Base-by-base conservation (phyloP, 805 yeast species). In the Brettanomyces naardenensis region DNA sequence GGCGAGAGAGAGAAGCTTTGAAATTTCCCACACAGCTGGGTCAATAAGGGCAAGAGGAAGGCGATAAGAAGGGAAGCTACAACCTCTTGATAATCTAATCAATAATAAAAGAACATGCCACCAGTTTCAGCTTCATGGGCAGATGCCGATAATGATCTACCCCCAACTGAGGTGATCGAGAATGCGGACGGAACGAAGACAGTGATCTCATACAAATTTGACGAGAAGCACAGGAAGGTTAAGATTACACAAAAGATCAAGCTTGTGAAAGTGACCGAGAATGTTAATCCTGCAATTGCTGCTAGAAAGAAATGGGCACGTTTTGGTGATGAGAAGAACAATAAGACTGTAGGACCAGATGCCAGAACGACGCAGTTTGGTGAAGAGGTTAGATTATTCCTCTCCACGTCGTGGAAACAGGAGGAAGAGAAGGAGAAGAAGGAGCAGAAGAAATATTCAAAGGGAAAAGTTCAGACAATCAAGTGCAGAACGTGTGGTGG, bases 401-500 rank as follows among this genome's bases (percentile, higher is more conserved):
- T 90, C 49, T 80, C 85, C 40, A 74, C 80, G 37, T 65, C 80
- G 41, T 82, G 89, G 88, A 82, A 80, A 58, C 83, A 80, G 56
- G 69, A 73, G 46, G 89, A 79, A 56, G 78, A 80, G 64, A 79
- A 78, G 56, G 82, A 76, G 58, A 82, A 79, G 59, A 75, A 58
- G 31, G 64, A 65, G 44, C 68, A 66, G 43, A 64, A 65, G 51
- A 67, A 64, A 31, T 39, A 56, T 66, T 40, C 47, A 13, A 46
- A 78, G 62, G 77, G 74, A 54, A 80, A 73, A 56, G 83, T 78
- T 59, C 72, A 56, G 31, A 65, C 68, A 39, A 66, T 66, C 39
- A 64, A 61, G 47, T 92, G 98, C 76, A 85, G 97, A 75, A 67
- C 73, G 39, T 92, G 99, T 81, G 84, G 83, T 44, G 96, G 95